Conservation (phyloP, 1,139 yeast species). For the Candida sp. region DNA sequence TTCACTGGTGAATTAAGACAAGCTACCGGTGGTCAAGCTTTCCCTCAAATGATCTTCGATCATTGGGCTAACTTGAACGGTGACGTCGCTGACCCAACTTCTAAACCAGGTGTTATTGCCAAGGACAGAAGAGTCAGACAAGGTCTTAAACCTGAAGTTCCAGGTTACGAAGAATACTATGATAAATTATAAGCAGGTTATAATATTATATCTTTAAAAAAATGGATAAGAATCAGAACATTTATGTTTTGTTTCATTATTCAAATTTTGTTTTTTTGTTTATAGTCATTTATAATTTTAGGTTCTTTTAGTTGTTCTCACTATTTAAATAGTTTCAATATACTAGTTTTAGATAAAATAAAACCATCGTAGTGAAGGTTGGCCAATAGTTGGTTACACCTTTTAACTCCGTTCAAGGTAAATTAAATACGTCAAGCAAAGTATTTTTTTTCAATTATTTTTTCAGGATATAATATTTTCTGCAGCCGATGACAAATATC, state of each 20-base stretch:
- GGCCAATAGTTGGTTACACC: too few species aligned
- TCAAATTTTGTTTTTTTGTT: background rate
- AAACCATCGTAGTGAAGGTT: too few species aligned
- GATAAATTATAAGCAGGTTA: constrained; percentile 80
- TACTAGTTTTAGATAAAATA: background rate
- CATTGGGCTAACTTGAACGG: constrained; percentile 94
- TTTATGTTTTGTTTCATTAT: too few species aligned
- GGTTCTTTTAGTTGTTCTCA: background rate
- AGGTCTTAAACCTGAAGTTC: constrained; percentile 96
- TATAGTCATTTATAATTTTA: background rate
- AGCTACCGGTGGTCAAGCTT: constrained; percentile 99
- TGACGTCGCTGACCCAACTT: constrained; percentile 86
- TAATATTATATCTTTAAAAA: background rate
- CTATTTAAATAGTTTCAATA: background rate
- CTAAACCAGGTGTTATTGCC: constrained; percentile 96
- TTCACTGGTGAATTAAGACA: constrained; percentile 99
- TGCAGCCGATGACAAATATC: too few species aligned
- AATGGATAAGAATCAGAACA: background rate
- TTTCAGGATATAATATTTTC: too few species aligned
- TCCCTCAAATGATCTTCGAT: constrained; percentile 99
- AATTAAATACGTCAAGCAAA: too few species aligned
- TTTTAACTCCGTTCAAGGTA: too few species aligned
- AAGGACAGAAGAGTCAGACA: constrained; percentile 91
- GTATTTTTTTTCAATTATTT: too few species aligned
- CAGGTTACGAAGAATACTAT: constrained; percentile 99